Conservation (phyloP, 805 yeast species). For the Wickerhamomyces xylosicus region DNA sequence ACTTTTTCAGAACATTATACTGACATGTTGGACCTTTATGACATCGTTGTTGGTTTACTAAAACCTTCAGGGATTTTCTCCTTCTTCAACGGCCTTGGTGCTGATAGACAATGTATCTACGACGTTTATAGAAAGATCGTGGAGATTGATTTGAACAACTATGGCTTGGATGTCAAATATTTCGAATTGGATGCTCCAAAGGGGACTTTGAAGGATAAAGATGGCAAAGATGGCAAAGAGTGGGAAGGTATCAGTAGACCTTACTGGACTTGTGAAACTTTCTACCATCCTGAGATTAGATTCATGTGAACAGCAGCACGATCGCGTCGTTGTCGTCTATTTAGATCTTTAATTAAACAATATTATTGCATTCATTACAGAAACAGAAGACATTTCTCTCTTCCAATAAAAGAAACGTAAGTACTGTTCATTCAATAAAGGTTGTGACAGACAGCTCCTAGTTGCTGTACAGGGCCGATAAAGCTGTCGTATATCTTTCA, state of each 20-base stretch:
- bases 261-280: constrained; percentile 60
- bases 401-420: too few species aligned
- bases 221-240: constrained; percentile 30
- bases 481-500: too few species aligned
- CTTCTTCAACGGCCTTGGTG: constrained; percentile 87
- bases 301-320: constrained; percentile 31
- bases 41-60: constrained; percentile 68
- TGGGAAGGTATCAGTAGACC: constrained; percentile 56
- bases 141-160: constrained; percentile 66
- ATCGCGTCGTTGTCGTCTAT: not conserved
- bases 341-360: not conserved
- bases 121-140: constrained; percentile 83
- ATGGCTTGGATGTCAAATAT: constrained; percentile 64
- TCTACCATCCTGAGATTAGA: constrained; percentile 54
- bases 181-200: constrained; percentile 37
- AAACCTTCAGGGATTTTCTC: constrained; percentile 80
- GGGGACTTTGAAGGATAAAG: constrained; percentile 24
- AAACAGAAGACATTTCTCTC: not conserved
- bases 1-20: constrained; percentile 87
- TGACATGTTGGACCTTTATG: constrained; percentile 82
- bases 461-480: too few species aligned
- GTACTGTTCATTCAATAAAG: too few species aligned
- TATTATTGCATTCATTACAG: not conserved
- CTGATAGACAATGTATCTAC: constrained; percentile 62
- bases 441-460: too few species aligned